Conservation (phyloP, 1,284 basidiomycete genomes). For the Cyathus olla region DNA sequence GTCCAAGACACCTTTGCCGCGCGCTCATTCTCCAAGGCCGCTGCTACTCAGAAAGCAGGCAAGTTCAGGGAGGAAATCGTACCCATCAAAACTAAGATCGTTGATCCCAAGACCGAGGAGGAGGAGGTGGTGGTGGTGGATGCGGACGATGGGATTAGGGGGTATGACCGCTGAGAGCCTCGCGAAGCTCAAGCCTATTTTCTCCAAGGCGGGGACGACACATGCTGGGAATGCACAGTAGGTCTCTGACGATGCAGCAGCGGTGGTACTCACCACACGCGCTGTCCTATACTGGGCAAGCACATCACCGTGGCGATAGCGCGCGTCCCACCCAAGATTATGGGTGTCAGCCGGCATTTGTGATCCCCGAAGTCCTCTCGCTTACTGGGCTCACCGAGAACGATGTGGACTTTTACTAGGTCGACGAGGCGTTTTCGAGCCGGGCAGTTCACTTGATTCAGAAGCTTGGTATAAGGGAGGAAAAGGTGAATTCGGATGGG, state of each 20-base stretch:
- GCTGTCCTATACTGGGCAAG: constrained; percentile 88
- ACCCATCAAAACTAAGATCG: constrained; percentile 80
- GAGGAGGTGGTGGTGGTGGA: constrained; percentile 85
- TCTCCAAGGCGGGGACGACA: constrained; percentile 88
- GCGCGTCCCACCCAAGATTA: constrained; percentile 90
- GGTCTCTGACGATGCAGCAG: constrained; percentile 97
- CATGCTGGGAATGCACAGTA: constrained; percentile 96
- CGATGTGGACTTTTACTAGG: constrained; percentile 94
- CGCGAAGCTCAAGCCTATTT: constrained; percentile 94
- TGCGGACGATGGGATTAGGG: constrained; percentile 92
- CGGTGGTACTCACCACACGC: constrained; percentile 87
- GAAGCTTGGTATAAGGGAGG: constrained; percentile 80
- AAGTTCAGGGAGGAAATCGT: constrained; percentile 96
- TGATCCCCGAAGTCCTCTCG: constrained; percentile 82
- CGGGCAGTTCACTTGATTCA: constrained; percentile 88
- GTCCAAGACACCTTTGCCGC: constrained; percentile 91
- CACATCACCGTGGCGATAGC: constrained; percentile 84
- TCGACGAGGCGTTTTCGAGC: constrained; percentile 95
- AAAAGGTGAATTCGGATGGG: constrained; percentile 90
- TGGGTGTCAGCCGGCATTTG: constrained; percentile 93
- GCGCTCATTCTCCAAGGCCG: constrained; percentile 88
- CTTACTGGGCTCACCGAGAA: constrained; percentile 78
- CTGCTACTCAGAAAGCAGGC: constrained; percentile 90
- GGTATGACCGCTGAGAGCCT: constrained; percentile 93
- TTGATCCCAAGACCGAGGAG: constrained; percentile 87